phyloP scores from a whole-genome alignment of 176 grass and related monocot species.

The Coix lacrymajobi region DNA sequence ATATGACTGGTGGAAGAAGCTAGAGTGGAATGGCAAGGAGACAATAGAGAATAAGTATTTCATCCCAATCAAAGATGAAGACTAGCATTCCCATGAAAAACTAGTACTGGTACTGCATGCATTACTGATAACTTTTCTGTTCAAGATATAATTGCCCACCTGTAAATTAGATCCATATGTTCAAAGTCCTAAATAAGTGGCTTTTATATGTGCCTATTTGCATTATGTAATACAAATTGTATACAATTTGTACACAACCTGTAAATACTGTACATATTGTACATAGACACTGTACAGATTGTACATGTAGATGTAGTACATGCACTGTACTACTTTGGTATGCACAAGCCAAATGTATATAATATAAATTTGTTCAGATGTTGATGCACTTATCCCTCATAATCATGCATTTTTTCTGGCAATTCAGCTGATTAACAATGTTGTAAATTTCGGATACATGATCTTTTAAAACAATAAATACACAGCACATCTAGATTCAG shows the following conservation, averaged over 20 bases:
- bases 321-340: background rate
- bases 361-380: background rate
- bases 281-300: background rate
- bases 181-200: slow-evolving; percentile 7
- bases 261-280: background rate
- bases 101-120: background rate
- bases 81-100: slow-evolving; percentile 7
- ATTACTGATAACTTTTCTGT: background rate
- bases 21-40: slow-evolving; percentile 27
- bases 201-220: background rate
- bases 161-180: background rate
- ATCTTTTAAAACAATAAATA: background rate
- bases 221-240: slow-evolving; percentile 4
- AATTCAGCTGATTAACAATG: background rate
- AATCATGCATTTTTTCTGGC: background rate
- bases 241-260: background rate
- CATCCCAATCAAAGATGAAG: slow-evolving; percentile 30
- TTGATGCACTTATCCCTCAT: background rate
- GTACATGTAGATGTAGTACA: background rate
- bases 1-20: slow-evolving; percentile 39
- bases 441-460: background rate
- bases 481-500: background rate
- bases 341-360: background rate
- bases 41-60: slow-evolving; percentile 32
- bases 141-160: background rate